Conservation (phyloP, 306 rosid genomes). For the Glycine soja region DNA sequence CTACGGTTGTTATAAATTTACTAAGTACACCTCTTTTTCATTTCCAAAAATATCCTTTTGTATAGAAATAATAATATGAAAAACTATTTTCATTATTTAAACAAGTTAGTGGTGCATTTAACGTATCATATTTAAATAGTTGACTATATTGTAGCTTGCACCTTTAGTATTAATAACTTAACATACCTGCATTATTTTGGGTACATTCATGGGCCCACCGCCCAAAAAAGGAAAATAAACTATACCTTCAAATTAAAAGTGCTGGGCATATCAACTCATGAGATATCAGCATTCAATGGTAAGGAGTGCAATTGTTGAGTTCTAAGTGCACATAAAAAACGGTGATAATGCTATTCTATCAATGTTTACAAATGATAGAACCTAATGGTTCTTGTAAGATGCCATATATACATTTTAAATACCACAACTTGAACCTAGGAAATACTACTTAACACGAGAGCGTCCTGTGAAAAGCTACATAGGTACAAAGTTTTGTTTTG, state of each 20-base stretch:
- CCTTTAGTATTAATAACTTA: background rate
- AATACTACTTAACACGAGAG: conserved; percentile 22
- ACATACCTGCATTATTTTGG: background rate
- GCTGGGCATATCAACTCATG: background rate
- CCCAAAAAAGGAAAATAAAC: background rate
- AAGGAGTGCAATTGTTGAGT: background rate
- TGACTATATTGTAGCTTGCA: no score
- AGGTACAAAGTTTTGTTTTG: conserved; percentile 42
- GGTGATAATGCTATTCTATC: background rate
- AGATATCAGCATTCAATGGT: background rate
- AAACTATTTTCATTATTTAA: no score
- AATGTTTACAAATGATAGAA: conserved; percentile 26
- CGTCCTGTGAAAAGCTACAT: conserved; percentile 38
- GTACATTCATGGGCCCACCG: background rate
- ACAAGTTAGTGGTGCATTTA: no score
- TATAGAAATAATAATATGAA: no score
- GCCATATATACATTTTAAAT: conserved; percentile 46
- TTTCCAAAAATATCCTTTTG: no score
- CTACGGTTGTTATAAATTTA: no score
- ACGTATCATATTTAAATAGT: no score
- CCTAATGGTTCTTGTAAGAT: conserved; percentile 24
- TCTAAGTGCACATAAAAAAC: background rate
- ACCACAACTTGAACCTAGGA: conserved; percentile 30
- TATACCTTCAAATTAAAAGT: background rate
- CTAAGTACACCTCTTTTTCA: no score